These are phyloP conservation scores for Ogataea nonfermentans DNA, from an alignment of 805 yeast genomes.

Conservation along the genomic window DNA sequence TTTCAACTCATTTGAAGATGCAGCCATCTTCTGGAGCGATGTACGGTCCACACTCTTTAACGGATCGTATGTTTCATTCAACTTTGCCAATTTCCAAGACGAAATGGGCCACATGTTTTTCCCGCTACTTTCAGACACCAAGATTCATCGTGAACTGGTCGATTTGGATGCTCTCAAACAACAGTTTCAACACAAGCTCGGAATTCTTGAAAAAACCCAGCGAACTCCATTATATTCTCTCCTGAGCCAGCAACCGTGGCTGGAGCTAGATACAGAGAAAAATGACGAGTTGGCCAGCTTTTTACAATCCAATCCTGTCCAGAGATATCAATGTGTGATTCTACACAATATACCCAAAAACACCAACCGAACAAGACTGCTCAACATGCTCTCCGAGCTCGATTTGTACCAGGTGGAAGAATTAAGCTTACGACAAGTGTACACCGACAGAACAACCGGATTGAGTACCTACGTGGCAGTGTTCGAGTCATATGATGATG, in stretches of 20 bases:
- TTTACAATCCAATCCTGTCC: constrained; percentile 11
- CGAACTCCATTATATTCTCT: constrained; percentile 5
- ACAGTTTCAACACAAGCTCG: constrained; percentile 4
- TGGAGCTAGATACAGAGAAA: constrained; percentile 1
- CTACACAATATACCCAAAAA: constrained; percentile 49
- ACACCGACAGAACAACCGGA: constrained; percentile 9
- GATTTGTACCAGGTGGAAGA: constrained; percentile 36
- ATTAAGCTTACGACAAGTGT: constrained; percentile 15
- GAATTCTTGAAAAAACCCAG: constrained; percentile 2
- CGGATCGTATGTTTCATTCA: constrained; percentile 46
- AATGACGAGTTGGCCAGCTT: neutral
- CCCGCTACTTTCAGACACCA: constrained; percentile 23
- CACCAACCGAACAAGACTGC: constrained; percentile 37
- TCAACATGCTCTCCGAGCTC: constrained; percentile 47
- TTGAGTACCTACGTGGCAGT: constrained; percentile 37
- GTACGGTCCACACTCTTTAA: constrained; percentile 44
- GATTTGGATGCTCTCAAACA: constrained; percentile 4
- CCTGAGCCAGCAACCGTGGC: constrained; percentile 13
- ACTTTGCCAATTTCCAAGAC: constrained; percentile 40
- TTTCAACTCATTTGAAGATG: constrained; percentile 46
- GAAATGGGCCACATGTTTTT: constrained; percentile 21
- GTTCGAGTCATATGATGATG: constrained; percentile 46
- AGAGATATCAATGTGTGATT: constrained; percentile 35
- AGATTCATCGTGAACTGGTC: constrained; percentile 5
- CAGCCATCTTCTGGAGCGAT: constrained; percentile 51